A percentile compares a stretch with the other conserved stretches of the same genome.
phyloP scores from a whole-genome alignment of 2,329 filamentous ascomycete species.

The Botrytis sinoallii region DNA sequence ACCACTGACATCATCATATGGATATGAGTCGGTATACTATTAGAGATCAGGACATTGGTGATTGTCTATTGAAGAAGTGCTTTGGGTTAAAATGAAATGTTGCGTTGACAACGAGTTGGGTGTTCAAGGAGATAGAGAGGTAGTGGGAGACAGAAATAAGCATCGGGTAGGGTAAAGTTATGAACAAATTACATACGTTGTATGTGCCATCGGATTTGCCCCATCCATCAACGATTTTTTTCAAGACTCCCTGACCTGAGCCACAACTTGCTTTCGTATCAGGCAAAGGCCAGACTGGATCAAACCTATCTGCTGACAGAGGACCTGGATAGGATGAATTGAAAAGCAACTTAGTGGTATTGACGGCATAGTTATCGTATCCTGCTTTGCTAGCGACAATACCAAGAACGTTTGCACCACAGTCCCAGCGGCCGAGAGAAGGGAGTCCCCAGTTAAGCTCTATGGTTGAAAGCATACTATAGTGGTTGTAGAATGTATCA shows the following conservation, averaged over 20 bases:
- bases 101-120: neutral
- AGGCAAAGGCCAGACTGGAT: constrained; percentile 27
- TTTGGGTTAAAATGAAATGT: neutral
- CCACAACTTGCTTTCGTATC: constrained; percentile 27
- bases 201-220: constrained; percentile 22
- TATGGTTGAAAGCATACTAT: constrained; percentile 40
- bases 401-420: constrained; percentile 33
- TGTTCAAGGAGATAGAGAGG: neutral
- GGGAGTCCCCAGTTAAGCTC: constrained; percentile 43
- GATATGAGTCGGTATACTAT: constrained; percentile 26
- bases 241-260: constrained; percentile 23
- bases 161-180: neutral
- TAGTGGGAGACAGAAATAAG: neutral
- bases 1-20: constrained; percentile 23
- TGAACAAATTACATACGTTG: constrained; percentile 11
- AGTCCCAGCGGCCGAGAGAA: constrained; percentile 43
- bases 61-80: too few species aligned
- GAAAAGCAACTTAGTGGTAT: constrained; percentile 41
- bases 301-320: constrained; percentile 31
- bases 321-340: constrained; percentile 45
- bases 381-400: constrained; percentile 32
- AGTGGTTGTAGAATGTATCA: constrained; percentile 47
- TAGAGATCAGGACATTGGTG: neutral
- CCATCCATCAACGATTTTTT: constrained; percentile 24
- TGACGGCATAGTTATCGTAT: constrained; percentile 24